phyloP scores from a whole-genome alignment of 306 rosid species.

The Mimosa bimucronata region DNA sequence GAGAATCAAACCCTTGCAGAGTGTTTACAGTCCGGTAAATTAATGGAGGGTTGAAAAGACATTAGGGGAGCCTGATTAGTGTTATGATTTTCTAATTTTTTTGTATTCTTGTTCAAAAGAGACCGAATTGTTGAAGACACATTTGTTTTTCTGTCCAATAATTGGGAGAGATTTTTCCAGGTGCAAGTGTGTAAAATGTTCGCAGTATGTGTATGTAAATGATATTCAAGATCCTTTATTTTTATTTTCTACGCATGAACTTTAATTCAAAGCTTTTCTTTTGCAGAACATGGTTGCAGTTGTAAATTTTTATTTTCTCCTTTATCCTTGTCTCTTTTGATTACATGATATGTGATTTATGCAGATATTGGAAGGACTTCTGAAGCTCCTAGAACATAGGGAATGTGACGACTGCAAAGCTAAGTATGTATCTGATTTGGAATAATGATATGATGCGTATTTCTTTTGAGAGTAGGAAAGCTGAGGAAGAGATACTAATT shows the following conservation, averaged over 20 bases:
- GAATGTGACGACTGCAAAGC: conserved; percentile 87
- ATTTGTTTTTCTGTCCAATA: conserved; percentile 9
- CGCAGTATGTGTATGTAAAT: not conserved
- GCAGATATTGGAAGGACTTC: conserved; percentile 80
- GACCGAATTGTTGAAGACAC: not conserved
- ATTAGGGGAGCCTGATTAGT: conserved; percentile 26
- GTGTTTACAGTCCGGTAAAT: not conserved
- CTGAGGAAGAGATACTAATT: too few species aligned
- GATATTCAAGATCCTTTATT: conserved; percentile 27
- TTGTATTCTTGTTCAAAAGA: not conserved
- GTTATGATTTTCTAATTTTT: not conserved
- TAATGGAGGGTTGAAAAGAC: not conserved
- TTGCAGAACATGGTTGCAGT: conserved; percentile 8
- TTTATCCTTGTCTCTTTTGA: not conserved
- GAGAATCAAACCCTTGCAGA: conserved; percentile 2
- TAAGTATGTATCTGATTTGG: conserved; percentile 61
- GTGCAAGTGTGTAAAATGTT: conserved; percentile 4
- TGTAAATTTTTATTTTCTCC: not conserved
- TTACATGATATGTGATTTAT: conserved; percentile 9
- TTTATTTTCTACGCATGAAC: conserved; percentile 6
- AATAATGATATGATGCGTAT: too few species aligned
- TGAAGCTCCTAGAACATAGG: conserved; percentile 71
- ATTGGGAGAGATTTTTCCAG: not conserved
- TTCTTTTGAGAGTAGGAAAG: too few species aligned
- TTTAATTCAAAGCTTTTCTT: conserved; percentile 5